These are phyloP conservation scores for Lantana camara DNA, from an alignment of 257 asterid genomes.

Conservation along the genomic window DNA sequence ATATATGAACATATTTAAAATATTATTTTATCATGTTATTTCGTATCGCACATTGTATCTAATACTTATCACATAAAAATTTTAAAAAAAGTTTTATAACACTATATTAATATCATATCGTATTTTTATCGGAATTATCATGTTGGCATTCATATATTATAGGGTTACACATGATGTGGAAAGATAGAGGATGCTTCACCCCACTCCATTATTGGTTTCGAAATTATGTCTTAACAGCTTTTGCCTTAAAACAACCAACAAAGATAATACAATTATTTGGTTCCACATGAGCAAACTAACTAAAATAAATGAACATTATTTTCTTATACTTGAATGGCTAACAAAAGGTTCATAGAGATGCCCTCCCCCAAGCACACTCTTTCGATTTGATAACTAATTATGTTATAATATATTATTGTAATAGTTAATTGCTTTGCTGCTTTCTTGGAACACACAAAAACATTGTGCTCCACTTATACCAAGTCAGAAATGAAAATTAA, in stretches of 20 bases:
- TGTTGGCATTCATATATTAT: no score
- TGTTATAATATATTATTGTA: slow-evolving; percentile 5
- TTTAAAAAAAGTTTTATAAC: no score
- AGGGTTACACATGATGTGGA: slow-evolving; percentile 50
- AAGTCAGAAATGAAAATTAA: no score
- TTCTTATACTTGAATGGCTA: neutral
- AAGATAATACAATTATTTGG: no score
- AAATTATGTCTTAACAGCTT: slow-evolving; percentile 21
- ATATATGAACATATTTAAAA: no score
- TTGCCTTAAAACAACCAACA: slow-evolving; percentile 14
- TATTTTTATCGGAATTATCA: no score
- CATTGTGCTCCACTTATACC: slow-evolving; percentile 37
- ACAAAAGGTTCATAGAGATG: slow-evolving; percentile 28
- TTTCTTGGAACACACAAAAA: slow-evolving; percentile 35
- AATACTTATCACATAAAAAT: no score
- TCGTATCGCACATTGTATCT: no score
- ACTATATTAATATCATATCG: no score
- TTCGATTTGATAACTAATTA: slow-evolving; percentile 8
- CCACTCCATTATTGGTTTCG: slow-evolving; percentile 18
- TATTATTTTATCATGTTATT: no score
- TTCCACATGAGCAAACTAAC: slow-evolving; percentile 17
- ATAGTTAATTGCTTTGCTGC: no score
- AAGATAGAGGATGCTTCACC: slow-evolving; percentile 41
- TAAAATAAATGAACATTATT: slow-evolving; percentile 4
- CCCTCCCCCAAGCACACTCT: slow-evolving; percentile 24